These are phyloP conservation scores for Plenodomus tracheiphilus DNA, from an alignment of 2,329 filamentous ascomycete species.

Conservation along the genomic window DNA sequence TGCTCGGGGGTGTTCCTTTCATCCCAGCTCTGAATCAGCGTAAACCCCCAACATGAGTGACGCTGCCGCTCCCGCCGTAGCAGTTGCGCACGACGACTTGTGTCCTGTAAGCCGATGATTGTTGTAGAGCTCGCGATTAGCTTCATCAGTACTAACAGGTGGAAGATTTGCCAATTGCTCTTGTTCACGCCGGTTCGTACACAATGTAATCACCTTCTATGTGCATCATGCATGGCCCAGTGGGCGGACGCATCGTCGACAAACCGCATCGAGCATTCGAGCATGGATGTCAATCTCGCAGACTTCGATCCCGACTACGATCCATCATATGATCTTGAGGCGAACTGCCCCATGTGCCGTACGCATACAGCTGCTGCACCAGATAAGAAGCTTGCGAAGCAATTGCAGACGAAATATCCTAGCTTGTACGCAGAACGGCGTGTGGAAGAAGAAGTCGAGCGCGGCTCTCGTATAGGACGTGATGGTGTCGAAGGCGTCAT, in stretches of 20 bases:
- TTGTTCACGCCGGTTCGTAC: slow-evolving; percentile 49
- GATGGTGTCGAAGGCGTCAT: slow-evolving; percentile 46
- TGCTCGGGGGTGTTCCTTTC: too few species aligned
- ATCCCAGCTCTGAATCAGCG: not conserved
- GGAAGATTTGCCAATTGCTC: slow-evolving; percentile 49
- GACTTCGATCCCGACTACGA: slow-evolving; percentile 43
- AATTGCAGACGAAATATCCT: slow-evolving; percentile 43
- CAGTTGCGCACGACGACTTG: slow-evolving; percentile 46
- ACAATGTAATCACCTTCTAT: slow-evolving; percentile 49
- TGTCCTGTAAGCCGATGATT: slow-evolving; percentile 38
- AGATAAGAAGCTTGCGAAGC: slow-evolving; percentile 27
- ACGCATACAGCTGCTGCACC: slow-evolving; percentile 43
- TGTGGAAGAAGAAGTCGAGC: slow-evolving; percentile 37
- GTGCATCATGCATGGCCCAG: slow-evolving; percentile 51
- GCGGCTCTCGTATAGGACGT: slow-evolving; percentile 22
- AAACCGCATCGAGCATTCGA: slow-evolving; percentile 41
- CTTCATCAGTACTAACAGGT: not conserved
- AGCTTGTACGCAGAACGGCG: slow-evolving; percentile 40
- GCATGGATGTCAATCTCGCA: slow-evolving; percentile 45
- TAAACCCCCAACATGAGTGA: not conserved
- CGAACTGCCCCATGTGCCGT: slow-evolving; percentile 53
- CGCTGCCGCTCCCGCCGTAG: slow-evolving; percentile 8
- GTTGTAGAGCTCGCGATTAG: not conserved
- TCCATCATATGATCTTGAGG: slow-evolving; percentile 39
- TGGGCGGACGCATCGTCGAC: slow-evolving; percentile 50